Percentiles rank a stretch among this genome's conserved stretches.
Conservation (phyloP, 202 grass and related monocot genomes). For the Dendrocalamus latiflorus region DNA sequence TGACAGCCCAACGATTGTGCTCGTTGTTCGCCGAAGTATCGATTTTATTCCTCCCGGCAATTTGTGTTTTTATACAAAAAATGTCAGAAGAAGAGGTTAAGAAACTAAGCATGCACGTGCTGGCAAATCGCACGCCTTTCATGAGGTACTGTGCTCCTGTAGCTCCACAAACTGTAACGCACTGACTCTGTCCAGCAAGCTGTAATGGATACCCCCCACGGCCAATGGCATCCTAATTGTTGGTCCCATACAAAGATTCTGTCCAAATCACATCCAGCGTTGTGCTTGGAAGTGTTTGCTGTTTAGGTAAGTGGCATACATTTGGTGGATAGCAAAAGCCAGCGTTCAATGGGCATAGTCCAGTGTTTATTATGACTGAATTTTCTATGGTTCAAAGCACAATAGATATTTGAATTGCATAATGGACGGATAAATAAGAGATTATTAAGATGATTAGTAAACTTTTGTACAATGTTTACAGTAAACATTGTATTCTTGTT, state of each 20-base stretch:
- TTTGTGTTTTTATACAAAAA: not conserved
- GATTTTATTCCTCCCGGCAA: not conserved
- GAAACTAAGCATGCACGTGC: slow-evolving; percentile 8
- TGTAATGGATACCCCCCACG: slow-evolving; percentile 16
- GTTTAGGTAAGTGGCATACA: not conserved
- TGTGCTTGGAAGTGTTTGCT: slow-evolving; percentile 8
- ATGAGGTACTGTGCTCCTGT: not conserved
- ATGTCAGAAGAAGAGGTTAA: not conserved
- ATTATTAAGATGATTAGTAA: not conserved
- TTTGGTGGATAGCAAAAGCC: not conserved
- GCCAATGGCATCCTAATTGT: slow-evolving; percentile 16
- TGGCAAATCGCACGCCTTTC: slow-evolving; percentile 25
- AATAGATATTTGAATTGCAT: not conserved
- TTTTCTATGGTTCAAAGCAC: not conserved
- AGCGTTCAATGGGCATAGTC: not conserved
- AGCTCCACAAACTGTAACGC: slow-evolving; percentile 3
- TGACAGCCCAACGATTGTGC: not conserved
- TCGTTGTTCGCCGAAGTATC: not conserved
- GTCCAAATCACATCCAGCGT: slow-evolving; percentile 10
- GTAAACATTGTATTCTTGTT: slow-evolving; percentile 1
- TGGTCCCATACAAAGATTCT: not conserved
- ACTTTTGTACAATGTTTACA: not conserved
- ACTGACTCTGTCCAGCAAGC: slow-evolving; percentile 16
- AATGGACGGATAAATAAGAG: not conserved
- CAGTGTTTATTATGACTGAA: slow-evolving; percentile 1